These are phyloP conservation scores for Boechera retrofracta DNA, from an alignment of 345 rosid species.

Conservation along the genomic window DNA sequence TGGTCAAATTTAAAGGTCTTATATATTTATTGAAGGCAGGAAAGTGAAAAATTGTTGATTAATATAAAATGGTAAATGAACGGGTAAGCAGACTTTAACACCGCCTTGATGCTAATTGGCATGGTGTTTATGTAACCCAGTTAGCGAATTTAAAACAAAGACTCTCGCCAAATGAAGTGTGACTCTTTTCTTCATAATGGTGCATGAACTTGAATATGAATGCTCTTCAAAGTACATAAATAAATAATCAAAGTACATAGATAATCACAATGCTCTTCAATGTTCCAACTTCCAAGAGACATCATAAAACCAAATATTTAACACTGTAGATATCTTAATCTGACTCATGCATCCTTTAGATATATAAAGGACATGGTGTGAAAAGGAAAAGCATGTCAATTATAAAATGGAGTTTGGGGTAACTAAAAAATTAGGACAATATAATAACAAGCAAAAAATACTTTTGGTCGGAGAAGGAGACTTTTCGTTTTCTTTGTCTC, in stretches of 20 bases:
- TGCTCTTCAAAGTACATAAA: conserved; percentile 19
- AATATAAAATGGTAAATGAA: neutral
- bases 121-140: neutral
- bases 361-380: too few relatives aligned
- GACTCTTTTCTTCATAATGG: neutral
- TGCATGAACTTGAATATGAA: neutral
- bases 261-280: neutral
- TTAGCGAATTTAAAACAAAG: neutral
- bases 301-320: too few relatives aligned
- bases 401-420: too few relatives aligned
- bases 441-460: neutral
- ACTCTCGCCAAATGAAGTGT: neutral
- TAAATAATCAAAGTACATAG: neutral
- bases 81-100: conserved; percentile 4
- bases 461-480: conserved; percentile 6
- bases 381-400: too few relatives aligned
- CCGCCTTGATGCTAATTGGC: neutral
- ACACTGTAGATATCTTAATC: too few relatives aligned
- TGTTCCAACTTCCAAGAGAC: neutral
- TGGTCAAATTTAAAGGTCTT: neutral
- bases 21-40: neutral
- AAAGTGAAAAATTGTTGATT: neutral
- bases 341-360: too few relatives aligned
- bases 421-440: too few relatives aligned
- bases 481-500: conserved; percentile 2